phyloP scores from a whole-genome alignment of 805 yeast species.

The Cyberlindnera japonica region DNA sequence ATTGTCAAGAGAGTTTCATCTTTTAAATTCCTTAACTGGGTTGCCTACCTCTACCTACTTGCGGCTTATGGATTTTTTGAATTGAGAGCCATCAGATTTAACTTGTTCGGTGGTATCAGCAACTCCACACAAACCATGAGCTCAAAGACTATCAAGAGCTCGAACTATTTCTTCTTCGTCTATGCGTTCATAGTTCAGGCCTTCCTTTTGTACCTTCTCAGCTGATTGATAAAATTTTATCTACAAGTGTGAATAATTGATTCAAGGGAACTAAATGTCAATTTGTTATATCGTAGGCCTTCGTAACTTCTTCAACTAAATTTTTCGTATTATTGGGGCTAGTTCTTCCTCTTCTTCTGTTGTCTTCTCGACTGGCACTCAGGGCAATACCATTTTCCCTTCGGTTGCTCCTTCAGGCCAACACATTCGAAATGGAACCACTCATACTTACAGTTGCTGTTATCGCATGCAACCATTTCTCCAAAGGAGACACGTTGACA shows the following conservation, averaged over 20 bases:
- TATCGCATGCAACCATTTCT: conserved; percentile 95
- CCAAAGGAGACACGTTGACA: conserved; percentile 95
- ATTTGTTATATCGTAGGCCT: no score
- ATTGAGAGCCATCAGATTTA: conserved; percentile 50
- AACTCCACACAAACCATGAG: conserved; percentile 54
- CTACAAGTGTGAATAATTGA: conserved; percentile 1
- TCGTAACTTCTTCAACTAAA: background rate
- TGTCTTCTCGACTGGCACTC: conserved; percentile 51
- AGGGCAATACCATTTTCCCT: conserved; percentile 93
- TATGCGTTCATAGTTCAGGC: conserved; percentile 84
- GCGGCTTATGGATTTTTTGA: conserved; percentile 62
- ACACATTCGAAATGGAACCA: conserved; percentile 98
- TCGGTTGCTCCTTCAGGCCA: conserved; percentile 82
- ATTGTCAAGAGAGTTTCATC: conserved; percentile 46
- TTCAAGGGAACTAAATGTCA: background rate
- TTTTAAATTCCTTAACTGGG: conserved; percentile 42
- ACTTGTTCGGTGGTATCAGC: conserved; percentile 40
- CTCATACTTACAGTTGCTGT: conserved; percentile 79
- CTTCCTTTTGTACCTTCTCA: conserved; percentile 68
- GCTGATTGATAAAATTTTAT: conserved; percentile 1
- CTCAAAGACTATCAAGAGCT: conserved; percentile 65
- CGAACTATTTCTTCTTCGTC: conserved; percentile 82
- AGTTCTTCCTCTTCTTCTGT: conserved; percentile 25
- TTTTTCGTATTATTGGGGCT: no score
- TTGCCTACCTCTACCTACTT: conserved; percentile 46